A percentile compares a stretch with the other conserved stretches of the same genome.
Conservation (phyloP, 495 filamentous ascomycete genomes). For the Terfezia claveryi region DNA sequence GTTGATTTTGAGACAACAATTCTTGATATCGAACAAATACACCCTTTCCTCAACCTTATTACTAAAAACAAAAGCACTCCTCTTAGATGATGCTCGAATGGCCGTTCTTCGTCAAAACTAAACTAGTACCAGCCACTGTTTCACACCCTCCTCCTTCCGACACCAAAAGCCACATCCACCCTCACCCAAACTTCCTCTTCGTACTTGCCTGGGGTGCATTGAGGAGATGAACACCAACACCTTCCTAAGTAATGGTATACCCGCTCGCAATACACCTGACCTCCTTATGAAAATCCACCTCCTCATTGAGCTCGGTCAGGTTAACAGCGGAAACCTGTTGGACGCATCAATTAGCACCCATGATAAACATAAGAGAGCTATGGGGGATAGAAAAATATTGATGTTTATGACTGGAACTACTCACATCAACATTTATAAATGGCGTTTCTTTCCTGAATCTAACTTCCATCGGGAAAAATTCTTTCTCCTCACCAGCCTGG, state of each 20-base stretch:
- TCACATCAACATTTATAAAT: conserved; percentile 78
- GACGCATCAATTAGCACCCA: conserved; percentile 8
- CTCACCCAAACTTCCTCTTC: too few species aligned
- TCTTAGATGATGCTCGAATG: too few species aligned
- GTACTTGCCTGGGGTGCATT: too few species aligned
- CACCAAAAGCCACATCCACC: too few species aligned
- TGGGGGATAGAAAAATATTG: background rate
- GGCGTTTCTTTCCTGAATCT: conserved; percentile 69
- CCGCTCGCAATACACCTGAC: conserved; percentile 34
- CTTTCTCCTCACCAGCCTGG: conserved; percentile 56
- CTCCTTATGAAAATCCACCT: conserved; percentile 72
- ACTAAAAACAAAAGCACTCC: too few species aligned
- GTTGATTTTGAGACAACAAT: too few species aligned
- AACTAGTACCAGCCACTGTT: too few species aligned
- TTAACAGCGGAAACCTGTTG: conserved; percentile 44
- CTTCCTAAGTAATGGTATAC: background rate
- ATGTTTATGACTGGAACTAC: conserved; percentile 9
- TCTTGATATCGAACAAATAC: too few species aligned
- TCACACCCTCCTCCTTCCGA: too few species aligned
- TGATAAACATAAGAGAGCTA: background rate
- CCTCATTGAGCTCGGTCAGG: conserved; percentile 59
- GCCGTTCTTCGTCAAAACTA: too few species aligned
- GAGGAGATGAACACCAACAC: too few species aligned
- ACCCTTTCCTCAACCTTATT: too few species aligned
- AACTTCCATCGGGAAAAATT: conserved; percentile 94